A percentile compares a stretch with the other conserved stretches of the same genome.
phyloP scores from a whole-genome alignment of 768 basidiomycete species.

The Trametes cinnabarina region DNA sequence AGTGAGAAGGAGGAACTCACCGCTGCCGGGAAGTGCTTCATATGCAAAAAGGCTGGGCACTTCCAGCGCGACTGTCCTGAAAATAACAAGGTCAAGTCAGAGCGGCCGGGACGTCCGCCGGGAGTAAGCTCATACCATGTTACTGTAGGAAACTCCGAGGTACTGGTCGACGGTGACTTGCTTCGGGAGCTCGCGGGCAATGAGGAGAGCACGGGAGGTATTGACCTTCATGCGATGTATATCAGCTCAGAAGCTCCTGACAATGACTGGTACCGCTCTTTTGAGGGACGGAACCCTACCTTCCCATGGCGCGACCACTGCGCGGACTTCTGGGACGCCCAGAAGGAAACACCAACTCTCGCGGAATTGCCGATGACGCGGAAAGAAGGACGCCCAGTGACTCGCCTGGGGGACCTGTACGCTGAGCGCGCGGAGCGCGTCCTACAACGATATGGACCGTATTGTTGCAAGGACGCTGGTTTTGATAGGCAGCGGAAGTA shows the following conservation, averaged over 20 bases:
- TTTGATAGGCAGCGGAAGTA: background rate
- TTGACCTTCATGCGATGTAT: background rate
- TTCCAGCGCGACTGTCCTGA: conserved; percentile 2
- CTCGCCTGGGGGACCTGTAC: background rate
- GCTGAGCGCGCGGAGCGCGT: background rate
- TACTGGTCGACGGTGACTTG: background rate
- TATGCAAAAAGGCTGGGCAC: conserved; percentile 1
- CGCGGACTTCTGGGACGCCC: no score
- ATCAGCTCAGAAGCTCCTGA: no score
- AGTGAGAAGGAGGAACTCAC: background rate
- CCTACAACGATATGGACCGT: background rate
- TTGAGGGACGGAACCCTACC: no score
- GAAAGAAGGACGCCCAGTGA: background rate
- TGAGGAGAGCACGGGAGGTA: background rate
- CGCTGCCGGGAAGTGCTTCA: background rate
- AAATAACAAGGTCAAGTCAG: background rate
- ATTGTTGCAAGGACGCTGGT: background rate
- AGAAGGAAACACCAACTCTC: no score
- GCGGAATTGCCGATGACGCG: background rate
- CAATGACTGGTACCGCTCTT: no score
- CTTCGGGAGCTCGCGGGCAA: background rate
- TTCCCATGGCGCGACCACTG: no score
- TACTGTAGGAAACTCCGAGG: background rate
- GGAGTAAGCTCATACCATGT: conserved; percentile 3
- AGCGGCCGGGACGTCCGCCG: background rate